These are phyloP conservation scores for Striga hermonthica DNA, from an alignment of 305 asterid species.

Conservation along the genomic window DNA sequence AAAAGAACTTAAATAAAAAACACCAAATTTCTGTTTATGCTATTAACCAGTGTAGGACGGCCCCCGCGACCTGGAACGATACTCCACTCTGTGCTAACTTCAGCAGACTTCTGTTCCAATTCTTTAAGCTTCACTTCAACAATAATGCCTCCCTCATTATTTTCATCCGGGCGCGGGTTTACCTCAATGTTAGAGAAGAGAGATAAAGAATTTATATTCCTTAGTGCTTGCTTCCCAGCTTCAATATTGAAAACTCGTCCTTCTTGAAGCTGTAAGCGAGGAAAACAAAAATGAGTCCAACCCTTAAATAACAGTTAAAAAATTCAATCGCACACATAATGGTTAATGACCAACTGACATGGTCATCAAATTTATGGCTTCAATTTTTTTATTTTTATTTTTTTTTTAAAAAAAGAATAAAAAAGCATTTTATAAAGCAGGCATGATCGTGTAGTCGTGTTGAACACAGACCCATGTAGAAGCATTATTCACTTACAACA, in stretches of 20 bases:
- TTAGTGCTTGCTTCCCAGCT: slow-evolving; percentile 91
- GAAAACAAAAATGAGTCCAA: slow-evolving; percentile 23
- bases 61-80: slow-evolving; percentile 97
- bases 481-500: not conserved
- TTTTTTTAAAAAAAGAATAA: too few relatives aligned
- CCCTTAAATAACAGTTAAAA: not conserved
- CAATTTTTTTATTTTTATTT: too few relatives aligned
- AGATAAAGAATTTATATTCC: slow-evolving; percentile 54
- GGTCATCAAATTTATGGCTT: not conserved
- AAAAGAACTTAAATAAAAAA: slow-evolving; percentile 8
- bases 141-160: slow-evolving; percentile 95
- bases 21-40: not conserved
- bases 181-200: slow-evolving; percentile 92
- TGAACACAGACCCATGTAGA: not conserved
- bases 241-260: slow-evolving; percentile 91
- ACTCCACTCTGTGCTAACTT: slow-evolving; percentile 98
- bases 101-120: slow-evolving; percentile 95
- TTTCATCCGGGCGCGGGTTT: slow-evolving; percentile 96
- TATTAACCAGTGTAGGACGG: slow-evolving; percentile 81
- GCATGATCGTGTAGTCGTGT: not conserved
- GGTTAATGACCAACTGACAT: not conserved
- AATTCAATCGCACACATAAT: not conserved
- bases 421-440: not conserved
- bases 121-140: slow-evolving; percentile 94
- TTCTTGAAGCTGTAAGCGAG: slow-evolving; percentile 64